These are phyloP conservation scores for Arthrobotrys entomopaga DNA, from an alignment of 2,329 filamentous ascomycete genomes.

Conservation along the genomic window DNA sequence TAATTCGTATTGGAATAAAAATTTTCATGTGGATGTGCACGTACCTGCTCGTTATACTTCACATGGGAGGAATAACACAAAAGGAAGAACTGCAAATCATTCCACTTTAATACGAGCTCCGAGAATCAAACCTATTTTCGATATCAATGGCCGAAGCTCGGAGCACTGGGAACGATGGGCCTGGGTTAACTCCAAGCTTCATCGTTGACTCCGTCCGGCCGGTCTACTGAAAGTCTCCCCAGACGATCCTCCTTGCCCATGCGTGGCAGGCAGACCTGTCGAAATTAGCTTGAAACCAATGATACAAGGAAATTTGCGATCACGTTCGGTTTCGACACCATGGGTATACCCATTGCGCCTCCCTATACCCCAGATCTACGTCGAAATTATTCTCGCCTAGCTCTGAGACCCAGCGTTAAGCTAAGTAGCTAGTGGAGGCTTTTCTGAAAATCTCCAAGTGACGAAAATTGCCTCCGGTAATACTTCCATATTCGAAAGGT, in stretches of 20 bases:
- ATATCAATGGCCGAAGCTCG: conserved; percentile 30
- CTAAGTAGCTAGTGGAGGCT: not conserved
- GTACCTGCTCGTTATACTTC: conserved; percentile 28
- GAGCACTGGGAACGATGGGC: conserved; percentile 22
- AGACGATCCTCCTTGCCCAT: conserved; percentile 16
- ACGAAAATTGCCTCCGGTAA: conserved; percentile 48
- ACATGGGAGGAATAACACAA: conserved; percentile 29
- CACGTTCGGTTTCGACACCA: conserved; percentile 10
- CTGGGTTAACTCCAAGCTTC: conserved; percentile 14
- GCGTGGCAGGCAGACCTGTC: conserved; percentile 19
- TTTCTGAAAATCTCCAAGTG: conserved; percentile 6
- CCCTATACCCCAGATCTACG: conserved; percentile 32
- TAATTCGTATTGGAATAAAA: not conserved
- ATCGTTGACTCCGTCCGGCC: not conserved
- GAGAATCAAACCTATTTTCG: conserved; percentile 11
- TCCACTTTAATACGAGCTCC: conserved; percentile 2
- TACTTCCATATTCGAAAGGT: conserved; percentile 49
- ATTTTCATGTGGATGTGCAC: conserved; percentile 43
- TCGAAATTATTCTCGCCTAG: conserved; percentile 31
- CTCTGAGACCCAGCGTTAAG: not conserved
- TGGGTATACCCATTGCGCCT: conserved; percentile 28
- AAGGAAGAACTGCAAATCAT: conserved; percentile 8
- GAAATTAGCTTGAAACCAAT: conserved; percentile 17
- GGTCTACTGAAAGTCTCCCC: not conserved
- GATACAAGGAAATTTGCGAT: conserved; percentile 17